These are phyloP conservation scores for Aureobasidium sp. DNA, from an alignment of 2,329 filamentous ascomycete species.

Conservation along the genomic window DNA sequence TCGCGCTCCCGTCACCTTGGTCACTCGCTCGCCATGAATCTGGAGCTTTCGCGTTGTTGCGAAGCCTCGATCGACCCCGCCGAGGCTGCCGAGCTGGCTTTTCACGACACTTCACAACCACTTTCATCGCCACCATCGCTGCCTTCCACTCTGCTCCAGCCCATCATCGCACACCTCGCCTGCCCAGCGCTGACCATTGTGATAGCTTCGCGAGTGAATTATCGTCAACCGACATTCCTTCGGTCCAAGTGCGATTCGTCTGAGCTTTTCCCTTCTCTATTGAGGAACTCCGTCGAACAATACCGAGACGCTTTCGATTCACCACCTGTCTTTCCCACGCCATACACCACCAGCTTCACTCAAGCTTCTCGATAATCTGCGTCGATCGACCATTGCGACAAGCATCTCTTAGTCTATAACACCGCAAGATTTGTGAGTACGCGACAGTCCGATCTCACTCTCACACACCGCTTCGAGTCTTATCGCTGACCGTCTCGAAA, in stretches of 20 bases:
- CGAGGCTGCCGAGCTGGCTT: constrained; percentile 14
- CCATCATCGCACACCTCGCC: constrained; percentile 2
- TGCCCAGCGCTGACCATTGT: constrained; percentile 11
- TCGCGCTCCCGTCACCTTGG: neutral
- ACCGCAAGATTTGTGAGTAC: constrained; percentile 7
- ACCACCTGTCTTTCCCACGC: constrained; percentile 12
- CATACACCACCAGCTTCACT: neutral
- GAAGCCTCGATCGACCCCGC: constrained; percentile 13
- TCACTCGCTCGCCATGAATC: neutral
- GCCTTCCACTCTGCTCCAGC: neutral
- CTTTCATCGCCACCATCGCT: constrained; percentile 2
- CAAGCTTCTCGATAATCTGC: constrained; percentile 10
- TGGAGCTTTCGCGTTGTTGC: constrained; percentile 12
- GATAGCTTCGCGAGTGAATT: constrained; percentile 19
- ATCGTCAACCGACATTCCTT: constrained; percentile 19
- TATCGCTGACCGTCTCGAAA: neutral
- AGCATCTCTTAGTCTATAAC: constrained; percentile 16
- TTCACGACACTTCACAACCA: constrained; percentile 8
- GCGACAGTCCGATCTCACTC: neutral
- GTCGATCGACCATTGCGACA: constrained; percentile 12
- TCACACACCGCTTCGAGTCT: neutral
- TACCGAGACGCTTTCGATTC: constrained; percentile 17
- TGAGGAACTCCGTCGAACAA: constrained; percentile 13
- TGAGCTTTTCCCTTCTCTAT: constrained; percentile 7
- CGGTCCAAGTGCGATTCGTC: constrained; percentile 14